Conservation (phyloP, 768 basidiomycete species). For the Cystofilobasidium macerans region DNA sequence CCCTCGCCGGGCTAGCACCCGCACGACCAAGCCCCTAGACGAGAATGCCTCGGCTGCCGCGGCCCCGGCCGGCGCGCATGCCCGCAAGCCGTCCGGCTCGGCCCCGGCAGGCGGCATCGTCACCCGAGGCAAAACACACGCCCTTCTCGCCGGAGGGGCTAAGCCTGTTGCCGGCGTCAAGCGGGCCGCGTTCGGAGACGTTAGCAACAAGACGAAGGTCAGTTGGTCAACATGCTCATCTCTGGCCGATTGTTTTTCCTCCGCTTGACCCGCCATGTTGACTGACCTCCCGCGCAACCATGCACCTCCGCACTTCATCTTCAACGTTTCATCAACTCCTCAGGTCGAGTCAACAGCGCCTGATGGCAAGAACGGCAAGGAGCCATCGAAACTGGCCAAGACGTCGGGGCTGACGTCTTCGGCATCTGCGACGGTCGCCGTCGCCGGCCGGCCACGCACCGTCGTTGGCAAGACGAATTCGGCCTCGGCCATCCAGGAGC, state of each 20-base stretch:
- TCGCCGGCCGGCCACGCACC: neutral
- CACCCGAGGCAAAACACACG: conserved; percentile 29
- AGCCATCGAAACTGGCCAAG: conserved; percentile 1
- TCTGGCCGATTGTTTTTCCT: neutral
- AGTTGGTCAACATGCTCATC: conserved; percentile 29
- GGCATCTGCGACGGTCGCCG: conserved; percentile 1
- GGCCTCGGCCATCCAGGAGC: conserved; percentile 2
- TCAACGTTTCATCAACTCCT: neutral
- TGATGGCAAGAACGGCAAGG: conserved; percentile 10
- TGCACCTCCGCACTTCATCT: conserved; percentile 7
- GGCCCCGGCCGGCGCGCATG: conserved; percentile 26
- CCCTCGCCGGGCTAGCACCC: conserved; percentile 29
- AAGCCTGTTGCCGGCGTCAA: conserved; percentile 48
- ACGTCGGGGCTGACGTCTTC: conserved; percentile 2
- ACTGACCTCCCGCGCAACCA: conserved; percentile 40
- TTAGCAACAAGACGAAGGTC: conserved; percentile 66
- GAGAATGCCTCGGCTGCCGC: conserved; percentile 34
- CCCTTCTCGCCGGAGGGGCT: conserved; percentile 38
- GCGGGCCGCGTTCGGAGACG: conserved; percentile 68
- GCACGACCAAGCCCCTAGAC: conserved; percentile 29
- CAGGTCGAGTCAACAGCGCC: conserved; percentile 6
- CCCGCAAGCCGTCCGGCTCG: conserved; percentile 33
- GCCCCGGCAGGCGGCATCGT: neutral
- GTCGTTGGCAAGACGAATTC: conserved; percentile 13
- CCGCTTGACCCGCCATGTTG: conserved; percentile 33